Percentiles rank a stretch among this genome's conserved stretches.
These are phyloP conservation scores for Acanthamoeba rhysodes DNA, from an alignment of 208 protist species.

Conservation along the genomic window DNA sequence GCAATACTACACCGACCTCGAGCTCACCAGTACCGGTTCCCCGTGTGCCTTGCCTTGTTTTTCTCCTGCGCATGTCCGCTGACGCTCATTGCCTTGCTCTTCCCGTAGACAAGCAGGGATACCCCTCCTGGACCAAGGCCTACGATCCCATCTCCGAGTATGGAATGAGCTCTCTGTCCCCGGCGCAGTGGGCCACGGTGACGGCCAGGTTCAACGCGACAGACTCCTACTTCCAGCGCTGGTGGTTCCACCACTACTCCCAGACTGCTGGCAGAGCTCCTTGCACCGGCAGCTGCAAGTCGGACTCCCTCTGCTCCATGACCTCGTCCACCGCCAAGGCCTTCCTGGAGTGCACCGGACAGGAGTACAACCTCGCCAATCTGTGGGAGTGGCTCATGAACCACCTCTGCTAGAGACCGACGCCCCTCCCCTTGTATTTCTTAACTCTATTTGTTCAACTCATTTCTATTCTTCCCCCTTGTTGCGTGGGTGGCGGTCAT, in stretches of 20 bases:
- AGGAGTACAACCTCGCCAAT: conserved; percentile 59
- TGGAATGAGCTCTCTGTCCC: conserved; percentile 19
- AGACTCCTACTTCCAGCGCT: conserved; percentile 48
- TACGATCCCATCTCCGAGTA: conserved; percentile 5
- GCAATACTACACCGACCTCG: conserved; percentile 61
- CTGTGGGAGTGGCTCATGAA: conserved; percentile 71
- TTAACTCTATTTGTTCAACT: not conserved
- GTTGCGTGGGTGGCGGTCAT: not conserved
- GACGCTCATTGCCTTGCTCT: not conserved
- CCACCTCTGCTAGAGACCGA: conserved; percentile 14
- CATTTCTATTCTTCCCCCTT: not conserved
- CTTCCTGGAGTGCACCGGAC: conserved; percentile 20
- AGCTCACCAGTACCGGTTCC: not conserved
- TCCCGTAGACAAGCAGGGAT: not conserved
- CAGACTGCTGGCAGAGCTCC: not conserved
- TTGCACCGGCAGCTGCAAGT: conserved; percentile 21
- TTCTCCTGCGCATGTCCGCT: not conserved
- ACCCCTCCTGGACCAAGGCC: conserved; percentile 1
- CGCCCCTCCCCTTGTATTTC: not conserved
- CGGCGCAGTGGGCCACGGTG: conserved; percentile 10
- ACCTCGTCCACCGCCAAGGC: conserved; percentile 6
- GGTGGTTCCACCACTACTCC: conserved; percentile 30
- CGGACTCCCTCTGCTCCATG: not conserved
- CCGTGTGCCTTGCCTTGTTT: not conserved
- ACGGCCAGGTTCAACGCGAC: conserved; percentile 2